Conservation (phyloP, 148 eudicot species). For the Chenopodium berlandieri region DNA sequence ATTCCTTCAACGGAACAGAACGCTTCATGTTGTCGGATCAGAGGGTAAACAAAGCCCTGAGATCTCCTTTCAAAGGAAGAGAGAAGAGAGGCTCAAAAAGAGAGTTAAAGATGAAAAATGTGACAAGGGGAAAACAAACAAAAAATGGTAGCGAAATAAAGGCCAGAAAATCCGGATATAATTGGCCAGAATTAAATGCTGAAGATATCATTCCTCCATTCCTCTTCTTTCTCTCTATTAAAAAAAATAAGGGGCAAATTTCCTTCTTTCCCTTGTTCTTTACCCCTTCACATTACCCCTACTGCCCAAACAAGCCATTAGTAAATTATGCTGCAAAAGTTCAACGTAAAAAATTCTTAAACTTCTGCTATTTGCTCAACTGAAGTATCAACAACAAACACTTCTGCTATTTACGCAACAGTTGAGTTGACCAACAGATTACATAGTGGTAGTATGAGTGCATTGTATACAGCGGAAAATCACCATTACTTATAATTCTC, state of each 20-base stretch:
- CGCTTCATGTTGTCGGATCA: conserved; percentile 11
- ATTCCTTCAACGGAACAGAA: conserved; percentile 5
- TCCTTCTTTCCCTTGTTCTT: background rate
- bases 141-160: conserved; percentile 15
- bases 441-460: background rate
- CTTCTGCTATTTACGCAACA: background rate
- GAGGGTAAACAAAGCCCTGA: conserved; percentile 3
- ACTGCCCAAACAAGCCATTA: background rate
- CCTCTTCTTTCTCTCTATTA: background rate
- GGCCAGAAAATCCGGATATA: background rate
- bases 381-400: background rate
- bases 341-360: background rate
- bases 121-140: background rate
- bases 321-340: background rate
- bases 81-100: background rate
- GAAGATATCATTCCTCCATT: background rate
- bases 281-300: background rate
- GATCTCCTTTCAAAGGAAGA: conserved; percentile 5
- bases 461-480: background rate
- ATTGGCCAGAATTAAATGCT: background rate
- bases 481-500: too few relatives aligned
- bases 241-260: background rate
- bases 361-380: background rate
- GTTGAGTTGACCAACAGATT: background rate
- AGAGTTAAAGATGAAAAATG: background rate